Percentiles rank a stretch among this genome's conserved stretches.
These are phyloP conservation scores for Bimuria novae-zelandiae DNA, from an alignment of 2,329 filamentous ascomycete species.

Conservation along the genomic window DNA sequence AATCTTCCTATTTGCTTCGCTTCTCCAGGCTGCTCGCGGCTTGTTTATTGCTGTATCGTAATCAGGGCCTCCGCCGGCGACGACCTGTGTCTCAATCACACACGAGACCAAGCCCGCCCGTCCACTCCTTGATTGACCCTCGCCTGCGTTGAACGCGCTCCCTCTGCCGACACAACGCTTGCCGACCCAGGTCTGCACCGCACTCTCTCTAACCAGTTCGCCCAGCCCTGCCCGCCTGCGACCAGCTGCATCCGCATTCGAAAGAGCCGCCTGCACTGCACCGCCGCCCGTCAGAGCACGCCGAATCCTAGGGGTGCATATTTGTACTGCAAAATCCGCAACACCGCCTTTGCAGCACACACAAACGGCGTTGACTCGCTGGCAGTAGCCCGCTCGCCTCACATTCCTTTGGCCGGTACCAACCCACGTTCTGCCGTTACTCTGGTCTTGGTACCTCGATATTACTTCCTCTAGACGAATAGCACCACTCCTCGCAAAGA, in stretches of 20 bases:
- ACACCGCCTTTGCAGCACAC: constrained; percentile 21
- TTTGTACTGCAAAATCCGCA: constrained; percentile 22
- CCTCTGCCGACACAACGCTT: not conserved
- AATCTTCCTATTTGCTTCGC: constrained; percentile 37
- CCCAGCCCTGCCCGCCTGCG: constrained; percentile 8
- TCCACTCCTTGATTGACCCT: constrained; percentile 34
- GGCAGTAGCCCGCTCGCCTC: constrained; percentile 40
- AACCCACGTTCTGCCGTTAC: constrained; percentile 40
- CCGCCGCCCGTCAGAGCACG: constrained; percentile 3
- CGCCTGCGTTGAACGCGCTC: constrained; percentile 19
- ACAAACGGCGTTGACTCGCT: constrained; percentile 29
- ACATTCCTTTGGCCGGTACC: constrained; percentile 50
- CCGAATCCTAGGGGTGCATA: constrained; percentile 21
- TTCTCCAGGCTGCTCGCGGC: constrained; percentile 44
- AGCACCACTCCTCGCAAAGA: constrained; percentile 26
- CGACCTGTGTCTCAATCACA: constrained; percentile 12
- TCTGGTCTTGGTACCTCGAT: constrained; percentile 45
- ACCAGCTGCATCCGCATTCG: constrained; percentile 19
- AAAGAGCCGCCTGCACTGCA: constrained; percentile 22
- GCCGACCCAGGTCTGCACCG: constrained; percentile 4
- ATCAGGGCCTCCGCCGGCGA: constrained; percentile 26
- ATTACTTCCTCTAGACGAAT: constrained; percentile 32
- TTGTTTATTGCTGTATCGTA: constrained; percentile 47
- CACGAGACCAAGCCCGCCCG: constrained; percentile 17
- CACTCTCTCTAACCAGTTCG: not conserved